phyloP scores from a whole-genome alignment of 1,139 yeast genomes.

The Kurtzmaniella natalensis region DNA sequence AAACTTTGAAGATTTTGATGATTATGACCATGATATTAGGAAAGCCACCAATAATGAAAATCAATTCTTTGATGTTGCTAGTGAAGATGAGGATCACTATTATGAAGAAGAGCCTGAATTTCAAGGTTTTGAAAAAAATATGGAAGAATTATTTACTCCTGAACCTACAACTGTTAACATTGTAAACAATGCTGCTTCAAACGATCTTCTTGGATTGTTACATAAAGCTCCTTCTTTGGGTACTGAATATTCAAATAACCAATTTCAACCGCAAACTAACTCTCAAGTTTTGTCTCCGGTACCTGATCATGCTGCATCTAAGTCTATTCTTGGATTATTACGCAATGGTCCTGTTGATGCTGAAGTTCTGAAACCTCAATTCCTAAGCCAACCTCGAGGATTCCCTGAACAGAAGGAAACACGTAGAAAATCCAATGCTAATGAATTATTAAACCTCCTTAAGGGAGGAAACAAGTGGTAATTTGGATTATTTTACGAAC shows the following conservation, averaged over 20 bases:
- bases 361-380: too few species aligned
- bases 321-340: conserved; percentile 1
- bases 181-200: background rate
- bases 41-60: conserved; percentile 14
- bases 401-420: conserved; percentile 1
- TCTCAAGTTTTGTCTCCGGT: background rate
- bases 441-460: conserved; percentile 12
- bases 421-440: conserved; percentile 7
- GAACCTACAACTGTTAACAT: background rate
- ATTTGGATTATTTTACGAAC: too few species aligned
- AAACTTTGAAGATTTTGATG: conserved; percentile 34
- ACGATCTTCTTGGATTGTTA: background rate
- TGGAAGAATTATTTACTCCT: background rate
- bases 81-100: conserved; percentile 25
- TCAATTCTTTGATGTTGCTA: conserved; percentile 29
- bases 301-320: background rate
- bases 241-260: background rate
- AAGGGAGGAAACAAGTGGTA: conserved; percentile 10
- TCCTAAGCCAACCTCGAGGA: too few species aligned
- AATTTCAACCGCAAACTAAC: too few species aligned
- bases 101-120: background rate
- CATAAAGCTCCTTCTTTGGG: background rate
- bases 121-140: background rate
- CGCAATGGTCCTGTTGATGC: background rate
- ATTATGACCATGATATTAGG: conserved; percentile 23